Evolutionary conservation across 805 yeast genomes (phyloP), one percentile per base, ranked within the genome.

Genomic region (Teunomyces tritomae): DNA sequence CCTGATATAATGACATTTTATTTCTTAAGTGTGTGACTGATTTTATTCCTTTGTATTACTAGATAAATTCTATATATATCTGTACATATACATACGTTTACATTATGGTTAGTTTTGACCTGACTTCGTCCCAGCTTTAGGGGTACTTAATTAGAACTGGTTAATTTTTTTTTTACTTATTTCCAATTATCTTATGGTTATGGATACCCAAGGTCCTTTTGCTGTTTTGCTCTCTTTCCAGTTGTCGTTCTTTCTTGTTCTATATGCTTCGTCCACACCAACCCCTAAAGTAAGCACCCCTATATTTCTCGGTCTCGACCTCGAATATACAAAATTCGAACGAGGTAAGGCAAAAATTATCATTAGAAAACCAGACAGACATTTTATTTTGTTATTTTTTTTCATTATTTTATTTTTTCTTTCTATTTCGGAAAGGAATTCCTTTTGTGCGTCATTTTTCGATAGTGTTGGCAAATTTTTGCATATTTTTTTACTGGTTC

Each of bases 1-100:
- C 17, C 17, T 9, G 27, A 36, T 36, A 28, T 37, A 37, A 37
- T 24, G 40, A 37, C 40, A 37, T 37, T 35, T 37, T 37, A 37
- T 37, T 37, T 37, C 40, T 37, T 26, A 20, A 11, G 28, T 24
- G 40, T 20, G 40, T 37, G 40, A 37, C 29, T 37, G 39, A 28
- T 39, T 20, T 20, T 20, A 27, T 39, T 24, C 16, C 39, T 24
- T 37, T 37, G 40, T 37, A 37, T 37, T 37, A 37, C 40, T 37
- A 37, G 40, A 13, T 37, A 37, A 29, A 37, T 37, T 24, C 26
- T 11, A 17, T 36, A 24, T 36, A 17, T 36, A 11, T 36, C 39
- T 36, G 39, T 36, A 36, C 16, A 17, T 36, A 17, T 36, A n/a
- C 9, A 14, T 8, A 16, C 27, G 37, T 33, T 11, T 36, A 14